phyloP scores from a whole-genome alignment of 1,284 basidiomycete species.

The Microbotryum lychnidis-dioicae region DNA sequence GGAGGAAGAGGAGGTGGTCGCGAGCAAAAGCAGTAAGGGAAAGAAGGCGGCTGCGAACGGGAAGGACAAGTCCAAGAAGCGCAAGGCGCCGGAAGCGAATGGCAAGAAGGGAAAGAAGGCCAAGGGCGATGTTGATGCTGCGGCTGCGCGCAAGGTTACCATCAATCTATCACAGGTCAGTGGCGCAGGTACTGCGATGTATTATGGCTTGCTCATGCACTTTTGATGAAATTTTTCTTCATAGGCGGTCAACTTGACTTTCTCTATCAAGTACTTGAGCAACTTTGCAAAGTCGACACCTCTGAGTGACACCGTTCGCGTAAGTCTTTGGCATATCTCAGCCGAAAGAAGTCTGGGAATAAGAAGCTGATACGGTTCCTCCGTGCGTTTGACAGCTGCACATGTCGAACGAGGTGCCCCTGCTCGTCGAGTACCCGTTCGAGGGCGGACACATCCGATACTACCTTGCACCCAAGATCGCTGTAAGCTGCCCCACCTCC shows the following conservation, averaged over 20 bases:
- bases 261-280: constrained; percentile 92
- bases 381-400: constrained; percentile 48
- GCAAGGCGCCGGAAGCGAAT: constrained; percentile 11
- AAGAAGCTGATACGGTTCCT: not conserved
- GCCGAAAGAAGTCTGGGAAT: constrained; percentile 7
- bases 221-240: constrained; percentile 26
- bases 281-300: constrained; percentile 92
- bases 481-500: constrained; percentile 39
- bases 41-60: constrained; percentile 27
- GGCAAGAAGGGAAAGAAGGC: constrained; percentile 41
- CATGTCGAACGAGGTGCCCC: constrained; percentile 84
- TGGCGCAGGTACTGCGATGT: no score
- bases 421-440: constrained; percentile 79
- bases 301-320: constrained; percentile 58
- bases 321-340: constrained; percentile 35
- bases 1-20: constrained; percentile 19
- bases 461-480: constrained; percentile 82
- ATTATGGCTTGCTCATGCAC: not conserved
- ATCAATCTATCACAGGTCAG: constrained; percentile 64
- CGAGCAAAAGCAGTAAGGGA: constrained; percentile 24
- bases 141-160: constrained; percentile 46
- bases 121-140: constrained; percentile 52
- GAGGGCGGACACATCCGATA: constrained; percentile 72
- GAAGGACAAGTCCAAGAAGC: constrained; percentile 15
- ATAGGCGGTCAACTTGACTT: constrained; percentile 84